These are phyloP conservation scores for Friedmanniomyces simplex DNA, from an alignment of 495 filamentous ascomycete genomes.

Conservation along the genomic window DNA sequence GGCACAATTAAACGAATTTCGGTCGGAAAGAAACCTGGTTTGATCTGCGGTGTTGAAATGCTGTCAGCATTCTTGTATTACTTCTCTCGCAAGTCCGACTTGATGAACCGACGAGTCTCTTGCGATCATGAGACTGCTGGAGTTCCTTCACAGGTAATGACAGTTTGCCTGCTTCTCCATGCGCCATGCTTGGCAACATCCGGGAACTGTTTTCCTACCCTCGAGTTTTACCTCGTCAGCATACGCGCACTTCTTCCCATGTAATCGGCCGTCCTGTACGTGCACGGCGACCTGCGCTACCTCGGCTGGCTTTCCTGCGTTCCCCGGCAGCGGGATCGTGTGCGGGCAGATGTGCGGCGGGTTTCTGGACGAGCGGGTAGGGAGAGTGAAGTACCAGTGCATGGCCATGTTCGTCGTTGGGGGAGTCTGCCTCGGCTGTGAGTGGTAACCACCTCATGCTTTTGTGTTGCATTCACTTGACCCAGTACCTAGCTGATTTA, in stretches of 20 bases:
- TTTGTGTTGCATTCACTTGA: not conserved
- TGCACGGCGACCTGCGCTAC: not conserved
- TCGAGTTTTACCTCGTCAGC: not conserved
- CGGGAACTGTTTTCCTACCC: not conserved
- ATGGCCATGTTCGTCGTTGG: not conserved
- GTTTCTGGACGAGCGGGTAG: not conserved
- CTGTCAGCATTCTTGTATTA: no score
- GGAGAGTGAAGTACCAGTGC: not conserved
- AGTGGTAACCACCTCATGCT: not conserved
- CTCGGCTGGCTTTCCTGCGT: not conserved
- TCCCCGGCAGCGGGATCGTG: not conserved
- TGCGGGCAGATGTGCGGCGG: not conserved
- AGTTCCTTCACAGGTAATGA: no score
- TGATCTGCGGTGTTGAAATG: no score
- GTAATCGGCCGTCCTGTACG: not conserved
- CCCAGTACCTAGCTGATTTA: no score
- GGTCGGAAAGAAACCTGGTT: no score
- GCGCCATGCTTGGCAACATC: not conserved
- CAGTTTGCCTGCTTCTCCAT: no score
- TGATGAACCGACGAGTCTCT: no score
- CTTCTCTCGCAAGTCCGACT: no score
- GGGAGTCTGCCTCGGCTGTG: not conserved
- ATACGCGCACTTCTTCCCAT: constrained; percentile 2
- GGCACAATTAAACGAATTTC: no score
- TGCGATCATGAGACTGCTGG: no score